Percentiles rank a stretch among this genome's conserved stretches.
phyloP scores from a whole-genome alignment of 2,329 filamentous ascomycete genomes.

The Biscogniauxia marginata region DNA sequence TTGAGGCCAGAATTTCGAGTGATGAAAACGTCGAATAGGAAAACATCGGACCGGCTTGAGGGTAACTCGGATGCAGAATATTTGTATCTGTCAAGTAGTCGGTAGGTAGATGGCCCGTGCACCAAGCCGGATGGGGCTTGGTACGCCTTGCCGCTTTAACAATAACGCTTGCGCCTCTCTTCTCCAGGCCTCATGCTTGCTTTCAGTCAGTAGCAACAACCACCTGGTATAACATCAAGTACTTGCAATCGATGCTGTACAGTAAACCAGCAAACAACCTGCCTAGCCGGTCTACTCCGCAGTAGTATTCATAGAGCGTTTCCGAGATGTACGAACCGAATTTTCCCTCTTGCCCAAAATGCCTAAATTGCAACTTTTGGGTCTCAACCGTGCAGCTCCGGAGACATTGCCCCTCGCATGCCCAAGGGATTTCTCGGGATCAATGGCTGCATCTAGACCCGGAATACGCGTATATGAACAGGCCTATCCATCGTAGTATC shows the following conservation, averaged over 20 bases:
- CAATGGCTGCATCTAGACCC: background rate
- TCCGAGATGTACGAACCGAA: background rate
- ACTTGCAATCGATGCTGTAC: too few species aligned
- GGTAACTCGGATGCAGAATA: background rate
- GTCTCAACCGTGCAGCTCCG: background rate
- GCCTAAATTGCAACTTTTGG: background rate
- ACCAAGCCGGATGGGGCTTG: background rate
- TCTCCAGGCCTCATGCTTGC: background rate
- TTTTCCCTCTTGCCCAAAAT: background rate
- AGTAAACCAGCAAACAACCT: too few species aligned
- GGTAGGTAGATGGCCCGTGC: background rate
- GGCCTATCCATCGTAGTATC: background rate
- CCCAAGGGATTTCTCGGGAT: background rate
- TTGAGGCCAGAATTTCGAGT: slow-evolving; percentile 1
- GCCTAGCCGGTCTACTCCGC: background rate
- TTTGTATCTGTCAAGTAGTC: background rate
- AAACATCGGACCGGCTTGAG: slow-evolving; percentile 8
- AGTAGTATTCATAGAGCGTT: background rate
- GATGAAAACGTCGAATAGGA: slow-evolving; percentile 14
- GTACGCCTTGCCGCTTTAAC: background rate
- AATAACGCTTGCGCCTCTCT: background rate
- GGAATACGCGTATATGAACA: background rate
- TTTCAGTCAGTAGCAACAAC: too few species aligned
- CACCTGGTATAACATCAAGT: too few species aligned
- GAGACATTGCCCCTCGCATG: background rate